Evolutionary conservation across 768 basidiomycete species (phyloP), one percentile per base, ranked within the genome.

Genomic region (Tephrocybe sp.): DNA sequence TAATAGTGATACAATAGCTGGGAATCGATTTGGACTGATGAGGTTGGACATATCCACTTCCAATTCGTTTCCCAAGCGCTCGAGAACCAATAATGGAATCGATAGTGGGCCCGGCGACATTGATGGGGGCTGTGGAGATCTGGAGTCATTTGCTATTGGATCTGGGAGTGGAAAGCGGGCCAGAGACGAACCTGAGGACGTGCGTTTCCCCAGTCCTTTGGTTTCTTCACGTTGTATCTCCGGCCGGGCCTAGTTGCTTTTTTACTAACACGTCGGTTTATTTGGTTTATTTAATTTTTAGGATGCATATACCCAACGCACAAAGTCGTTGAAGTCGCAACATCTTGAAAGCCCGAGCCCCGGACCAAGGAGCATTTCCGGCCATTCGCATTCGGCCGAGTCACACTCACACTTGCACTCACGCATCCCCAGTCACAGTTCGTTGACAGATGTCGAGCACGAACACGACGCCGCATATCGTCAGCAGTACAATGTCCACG

Each of bases 171-270:
- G 4, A 7, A 26, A 26, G 26, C 26, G 26, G 4, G 26, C 26
- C 7, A 26, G 26, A 26, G 26, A 26, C 26, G 3, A 3, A 7
- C 4, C 3, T 26, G 26, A 26, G 26, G 26, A 26, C 3, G 26
- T 26, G 7, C 7, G 26, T n/a, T n/a, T n/a, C n/a, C n/a, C n/a
- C n/a, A n/a, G n/a, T n/a, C n/a, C n/a, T n/a, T n/a, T n/a, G n/a
- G n/a, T n/a, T n/a, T n/a, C n/a, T n/a, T n/a, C n/a, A n/a, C n/a
- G n/a, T n/a, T n/a, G n/a, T n/a, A n/a, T n/a, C n/a, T n/a, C n/a
- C n/a, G n/a, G n/a, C n/a, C n/a, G n/a, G n/a, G n/a, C 44, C 50
- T 20, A 57, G 54, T 31, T 49, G 56, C 20, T 36, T 49, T 45
- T 40, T 33, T 40, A 26, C 46, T 43, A 52, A 41, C 49, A 49